A percentile compares a stretch with the other conserved stretches of the same genome.
Evolutionary conservation across 163 green algal species (phyloP).

Genomic region (Picocystis sp.): DNA sequence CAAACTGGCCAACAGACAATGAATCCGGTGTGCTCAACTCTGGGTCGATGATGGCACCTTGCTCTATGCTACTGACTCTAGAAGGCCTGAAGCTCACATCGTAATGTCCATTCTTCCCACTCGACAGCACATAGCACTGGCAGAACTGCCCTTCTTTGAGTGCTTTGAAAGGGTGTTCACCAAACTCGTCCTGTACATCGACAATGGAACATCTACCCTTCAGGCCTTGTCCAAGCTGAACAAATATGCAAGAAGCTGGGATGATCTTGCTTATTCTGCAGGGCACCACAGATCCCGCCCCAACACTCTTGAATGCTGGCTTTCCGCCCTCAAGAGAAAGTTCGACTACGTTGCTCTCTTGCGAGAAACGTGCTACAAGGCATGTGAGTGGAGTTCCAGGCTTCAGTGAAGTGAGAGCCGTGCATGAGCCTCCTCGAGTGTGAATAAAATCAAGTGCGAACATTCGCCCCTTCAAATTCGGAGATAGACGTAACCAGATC

Average conservation of each 20-base stretch:
- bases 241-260: neutral
- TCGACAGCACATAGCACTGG: constrained; percentile 11
- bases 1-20: neutral
- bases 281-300: too few relatives aligned
- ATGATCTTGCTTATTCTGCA: too few relatives aligned
- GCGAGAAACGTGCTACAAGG: too few relatives aligned
- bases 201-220: neutral
- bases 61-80: too few relatives aligned
- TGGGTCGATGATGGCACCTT: neutral
- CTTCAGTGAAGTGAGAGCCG: too few relatives aligned
- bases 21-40: neutral
- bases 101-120: too few relatives aligned
- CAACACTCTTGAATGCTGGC: too few relatives aligned
- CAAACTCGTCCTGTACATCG: neutral
- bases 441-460: constrained; percentile 8
- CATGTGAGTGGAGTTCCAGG: too few relatives aligned
- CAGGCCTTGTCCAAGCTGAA: neutral
- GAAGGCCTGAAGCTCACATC: too few relatives aligned
- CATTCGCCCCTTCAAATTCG: constrained; percentile 16
- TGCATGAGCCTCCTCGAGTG: too few relatives aligned
- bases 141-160: constrained; percentile 14
- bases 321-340: too few relatives aligned
- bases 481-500: constrained; percentile 17
- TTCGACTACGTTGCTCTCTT: too few relatives aligned
- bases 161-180: constrained; percentile 1